Evolutionary conservation across 345 rosid species (phyloP), one percentile per base, ranked within the genome.

Genomic region (Corchorus olitorius): DNA sequence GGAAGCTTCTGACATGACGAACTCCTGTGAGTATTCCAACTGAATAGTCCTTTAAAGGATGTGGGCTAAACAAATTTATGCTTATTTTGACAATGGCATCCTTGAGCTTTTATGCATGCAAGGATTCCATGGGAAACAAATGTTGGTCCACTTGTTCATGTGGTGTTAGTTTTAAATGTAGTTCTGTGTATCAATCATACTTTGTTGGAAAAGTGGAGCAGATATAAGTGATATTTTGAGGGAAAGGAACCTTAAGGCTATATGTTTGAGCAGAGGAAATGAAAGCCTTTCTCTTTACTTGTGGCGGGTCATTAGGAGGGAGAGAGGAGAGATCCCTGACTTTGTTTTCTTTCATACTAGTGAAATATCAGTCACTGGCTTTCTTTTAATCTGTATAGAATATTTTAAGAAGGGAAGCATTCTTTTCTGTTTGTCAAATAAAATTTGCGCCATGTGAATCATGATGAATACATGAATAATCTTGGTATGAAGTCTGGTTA

Each of bases 251-350:
- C 53, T 48, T 66, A 22, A 22, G 6, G 54, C 53, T 22, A 16
- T 22, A 16, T 67, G 39, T 65, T 65, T 41, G 22, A 64, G 19
- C 69, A 65, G 41, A 41, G 69, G 53, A 65, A 41, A 65, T 65
- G 34, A 65, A 19, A 9, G 34, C 34, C 52, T 27, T 65, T 45
- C 10, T 8, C 48, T 43, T 43, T 65, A 16, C 52, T 12, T 65
- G 12, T 43, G 34, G n/a, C n/a, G n/a, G 34, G 34, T 45, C 35
- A 65, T 1, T 19, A 19, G 17, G 35, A 63, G 67, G 46, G 19
- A 65, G 34, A 45, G 20, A 19, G 15, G 34, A 45, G 20, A 19
- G 15, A 45, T 43, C 35, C 5, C 16, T 59, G 64, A 10, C 50
- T 34, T 15, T 37, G 2, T 15, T 63, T 37, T 37, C 48, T 3